phyloP scores from a whole-genome alignment of 441 rosid species.

The Hura crepitans region DNA sequence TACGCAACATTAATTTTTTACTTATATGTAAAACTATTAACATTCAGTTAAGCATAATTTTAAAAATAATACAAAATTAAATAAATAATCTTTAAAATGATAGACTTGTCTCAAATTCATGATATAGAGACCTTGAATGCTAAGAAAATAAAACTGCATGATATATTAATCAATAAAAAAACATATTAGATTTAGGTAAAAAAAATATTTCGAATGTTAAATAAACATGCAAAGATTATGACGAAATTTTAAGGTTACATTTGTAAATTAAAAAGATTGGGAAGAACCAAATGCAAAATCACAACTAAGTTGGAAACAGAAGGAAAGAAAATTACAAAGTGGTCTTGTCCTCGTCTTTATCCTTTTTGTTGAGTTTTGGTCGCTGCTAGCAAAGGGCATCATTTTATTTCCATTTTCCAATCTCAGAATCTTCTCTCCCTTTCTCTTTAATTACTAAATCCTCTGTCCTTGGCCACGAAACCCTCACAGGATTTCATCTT shows the following conservation, averaged over 20 bases:
- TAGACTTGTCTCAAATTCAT: too few relatives aligned
- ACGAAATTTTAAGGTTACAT: not conserved
- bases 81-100: too few relatives aligned
- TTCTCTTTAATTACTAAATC: conserved; percentile 20
- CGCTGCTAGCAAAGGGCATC: conserved; percentile 11
- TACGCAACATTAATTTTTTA: too few relatives aligned
- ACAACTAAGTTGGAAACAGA: not conserved
- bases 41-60: too few relatives aligned
- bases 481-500: conserved; percentile 23
- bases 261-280: not conserved
- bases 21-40: too few relatives aligned
- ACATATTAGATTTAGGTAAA: too few relatives aligned
- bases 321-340: not conserved
- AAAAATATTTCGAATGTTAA: too few relatives aligned
- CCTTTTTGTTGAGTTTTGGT: not conserved
- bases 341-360: not conserved
- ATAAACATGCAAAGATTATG: too few relatives aligned
- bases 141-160: too few relatives aligned
- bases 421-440: conserved; percentile 18
- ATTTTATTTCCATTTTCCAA: not conserved
- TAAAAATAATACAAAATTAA: too few relatives aligned
- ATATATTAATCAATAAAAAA: too few relatives aligned
- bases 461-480: conserved; percentile 33
- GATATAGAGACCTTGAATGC: too few relatives aligned
- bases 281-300: conserved; percentile 1